Evolutionary conservation across 164 flowering plant species (phyloP).

Genomic region (Paratinospora sagittata): DNA sequence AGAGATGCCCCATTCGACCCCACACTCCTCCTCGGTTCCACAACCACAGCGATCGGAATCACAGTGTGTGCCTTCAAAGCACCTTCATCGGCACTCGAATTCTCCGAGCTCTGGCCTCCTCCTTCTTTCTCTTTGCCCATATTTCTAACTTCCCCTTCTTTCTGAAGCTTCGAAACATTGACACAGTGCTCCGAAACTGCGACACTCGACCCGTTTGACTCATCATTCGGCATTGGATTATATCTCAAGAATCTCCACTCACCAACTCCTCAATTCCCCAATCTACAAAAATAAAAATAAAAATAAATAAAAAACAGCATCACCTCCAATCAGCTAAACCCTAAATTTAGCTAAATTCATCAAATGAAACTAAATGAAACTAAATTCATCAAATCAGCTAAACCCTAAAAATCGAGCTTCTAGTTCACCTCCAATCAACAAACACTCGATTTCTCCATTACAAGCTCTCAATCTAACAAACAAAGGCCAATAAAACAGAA

Average conservation of each 20-base stretch:
- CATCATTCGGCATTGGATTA: constrained; percentile 20
- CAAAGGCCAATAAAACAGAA: neutral
- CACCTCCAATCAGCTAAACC: no score
- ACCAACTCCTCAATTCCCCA: neutral
- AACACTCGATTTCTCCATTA: neutral
- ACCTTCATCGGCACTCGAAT: constrained; percentile 9
- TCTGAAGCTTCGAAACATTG: constrained; percentile 4
- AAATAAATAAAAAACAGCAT: no score
- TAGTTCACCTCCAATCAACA: neutral
- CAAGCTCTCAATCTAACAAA: neutral
- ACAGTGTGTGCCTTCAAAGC: constrained; percentile 15
- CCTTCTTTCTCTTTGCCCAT: constrained; percentile 3
- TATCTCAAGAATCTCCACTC: constrained; percentile 3
- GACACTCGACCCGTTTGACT: neutral
- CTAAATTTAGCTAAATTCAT: neutral
- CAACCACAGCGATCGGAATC: constrained; percentile 7
- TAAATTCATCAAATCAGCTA: neutral
- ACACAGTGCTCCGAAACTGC: neutral
- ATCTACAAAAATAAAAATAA: neutral
- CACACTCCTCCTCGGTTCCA: constrained; percentile 4
- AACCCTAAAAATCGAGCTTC: neutral
- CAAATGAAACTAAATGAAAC: neutral
- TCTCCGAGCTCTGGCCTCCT: constrained; percentile 1
- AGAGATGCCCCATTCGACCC: neutral
- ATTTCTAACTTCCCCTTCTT: constrained; percentile 6